Base-by-base conservation (phyloP, 306 rosid genomes). In the Begonia masoniana region DNA sequence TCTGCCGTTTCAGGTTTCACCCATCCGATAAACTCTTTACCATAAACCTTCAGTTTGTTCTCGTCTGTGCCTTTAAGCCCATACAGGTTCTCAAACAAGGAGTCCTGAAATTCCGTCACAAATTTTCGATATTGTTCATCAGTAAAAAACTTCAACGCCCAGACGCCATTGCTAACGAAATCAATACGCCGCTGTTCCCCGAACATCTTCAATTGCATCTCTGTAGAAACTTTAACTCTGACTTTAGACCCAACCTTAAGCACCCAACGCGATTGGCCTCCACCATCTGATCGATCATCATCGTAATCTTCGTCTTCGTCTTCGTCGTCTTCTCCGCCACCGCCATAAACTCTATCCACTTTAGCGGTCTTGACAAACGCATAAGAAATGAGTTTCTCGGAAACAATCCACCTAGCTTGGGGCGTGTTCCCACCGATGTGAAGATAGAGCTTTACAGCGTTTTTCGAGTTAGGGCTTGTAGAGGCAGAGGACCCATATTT, bases 11-110 rank as follows among this genome's bases (percentile, higher is more conserved):
- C 94, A 0, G 89, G 94, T 63, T 82, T 85, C 52, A 80, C 85
- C 95, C 95, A 88, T 13, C 97, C 89, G 6, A 88, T 62, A 45
- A 88, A 88, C 62, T 88, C 97, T 71, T 84, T 88, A 4, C 95
- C 94, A 9, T 82, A 88, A 52, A 88, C 57, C 81, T 81, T 85
- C 1, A 82, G 57, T 62, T 82, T 88, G 70, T 82, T 82, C 21
- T 88, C 97, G 24, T 88, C 95, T 1, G 85, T 76, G 9, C 94
- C 76, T 10, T 72, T 47, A 11, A 85, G 13, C 15, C 80, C 83
- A 43, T 88, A 74, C 31, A 80, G 82, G 17, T 88, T 88, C 66
- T 88, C 87, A 46, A 88, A 88, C 62, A 76, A 9, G 55, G 81
- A 71, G 43, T 78, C 69, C 76, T 80, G 87, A 61, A 82, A 88